A percentile compares a stretch with the other conserved stretches of the same genome.
These are phyloP conservation scores for Thozetella sp. DNA, from an alignment of 495 filamentous ascomycete species.

Conservation along the genomic window DNA sequence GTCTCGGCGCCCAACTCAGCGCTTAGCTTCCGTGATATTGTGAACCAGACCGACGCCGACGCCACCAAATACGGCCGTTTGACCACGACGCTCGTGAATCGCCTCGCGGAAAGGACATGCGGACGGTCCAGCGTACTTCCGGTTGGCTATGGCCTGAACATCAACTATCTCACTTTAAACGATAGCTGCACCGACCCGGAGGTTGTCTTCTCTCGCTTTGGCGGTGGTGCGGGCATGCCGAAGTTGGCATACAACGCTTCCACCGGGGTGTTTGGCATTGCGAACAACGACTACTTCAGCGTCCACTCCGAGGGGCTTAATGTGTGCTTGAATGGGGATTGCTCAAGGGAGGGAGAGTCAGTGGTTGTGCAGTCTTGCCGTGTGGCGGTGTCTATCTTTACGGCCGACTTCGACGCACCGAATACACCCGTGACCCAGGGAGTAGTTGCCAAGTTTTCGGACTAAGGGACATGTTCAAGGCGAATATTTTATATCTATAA, in stretches of 20 bases:
- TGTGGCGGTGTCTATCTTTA: constrained; percentile 33
- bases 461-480: too few species aligned
- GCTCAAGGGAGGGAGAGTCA: constrained; percentile 30
- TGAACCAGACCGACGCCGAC: constrained; percentile 27
- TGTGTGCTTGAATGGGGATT: constrained; percentile 33
- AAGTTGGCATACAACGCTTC: constrained; percentile 26
- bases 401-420: constrained; percentile 35
- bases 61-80: constrained; percentile 34
- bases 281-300: constrained; percentile 6
- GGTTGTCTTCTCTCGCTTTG: constrained; percentile 31
- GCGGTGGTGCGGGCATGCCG: constrained; percentile 18
- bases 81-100: constrained; percentile 28
- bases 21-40: constrained; percentile 15
- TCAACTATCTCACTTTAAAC: constrained; percentile 37
- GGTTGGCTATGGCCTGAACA: constrained; percentile 35
- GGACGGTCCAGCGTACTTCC: constrained; percentile 28
- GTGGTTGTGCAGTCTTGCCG: constrained; percentile 22
- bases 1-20: constrained; percentile 28
- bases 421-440: too few species aligned
- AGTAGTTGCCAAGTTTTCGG: too few species aligned
- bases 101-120: constrained; percentile 27
- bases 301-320: constrained; percentile 13
- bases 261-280: constrained; percentile 28
- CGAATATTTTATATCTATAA: too few species aligned
- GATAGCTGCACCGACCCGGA: constrained; percentile 31